These are phyloP conservation scores for Penicillium dipodomyicola DNA, from an alignment of 495 filamentous ascomycete species.

Conservation along the genomic window DNA sequence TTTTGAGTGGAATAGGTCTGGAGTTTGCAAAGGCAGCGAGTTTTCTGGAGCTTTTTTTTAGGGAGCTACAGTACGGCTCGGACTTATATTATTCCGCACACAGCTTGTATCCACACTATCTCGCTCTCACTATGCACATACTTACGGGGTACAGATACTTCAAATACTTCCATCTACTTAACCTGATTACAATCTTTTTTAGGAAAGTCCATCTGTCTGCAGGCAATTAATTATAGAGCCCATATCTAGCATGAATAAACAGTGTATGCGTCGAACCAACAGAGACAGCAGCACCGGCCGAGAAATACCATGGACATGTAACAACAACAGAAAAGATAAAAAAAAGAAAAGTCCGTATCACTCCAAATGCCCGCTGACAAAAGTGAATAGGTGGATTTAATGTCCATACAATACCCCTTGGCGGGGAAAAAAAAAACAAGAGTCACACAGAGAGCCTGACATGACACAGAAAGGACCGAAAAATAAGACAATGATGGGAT, in stretches of 20 bases:
- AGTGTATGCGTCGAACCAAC: conserved; percentile 35
- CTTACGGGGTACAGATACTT: not conserved
- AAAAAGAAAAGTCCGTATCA: conserved; percentile 26
- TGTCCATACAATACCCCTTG: conserved; percentile 38
- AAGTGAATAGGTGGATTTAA: conserved; percentile 30
- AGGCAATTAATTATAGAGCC: conserved; percentile 31
- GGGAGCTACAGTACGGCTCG: conserved; percentile 16
- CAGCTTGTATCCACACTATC: not conserved
- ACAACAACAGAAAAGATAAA: conserved; percentile 13
- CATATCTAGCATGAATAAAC: conserved; percentile 37
- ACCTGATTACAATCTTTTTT: not conserved
- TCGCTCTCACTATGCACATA: not conserved
- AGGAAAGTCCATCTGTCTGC: not conserved
- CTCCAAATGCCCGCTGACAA: conserved; percentile 42
- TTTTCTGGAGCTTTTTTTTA: conserved; percentile 17
- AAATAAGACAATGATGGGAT: conserved; percentile 10
- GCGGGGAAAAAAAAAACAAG: conserved; percentile 17
- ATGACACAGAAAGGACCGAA: conserved; percentile 20
- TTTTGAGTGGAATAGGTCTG: conserved; percentile 2
- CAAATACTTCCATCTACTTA: not conserved
- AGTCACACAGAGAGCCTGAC: conserved; percentile 13
- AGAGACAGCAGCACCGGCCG: conserved; percentile 25
- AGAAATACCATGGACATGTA: conserved; percentile 23
- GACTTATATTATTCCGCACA: conserved; percentile 20
- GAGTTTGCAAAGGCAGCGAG: conserved; percentile 2